A percentile compares a stretch with the other conserved stretches of the same genome.
phyloP scores from a whole-genome alignment of 768 basidiomycete genomes.

The Ramaria rubella region DNA sequence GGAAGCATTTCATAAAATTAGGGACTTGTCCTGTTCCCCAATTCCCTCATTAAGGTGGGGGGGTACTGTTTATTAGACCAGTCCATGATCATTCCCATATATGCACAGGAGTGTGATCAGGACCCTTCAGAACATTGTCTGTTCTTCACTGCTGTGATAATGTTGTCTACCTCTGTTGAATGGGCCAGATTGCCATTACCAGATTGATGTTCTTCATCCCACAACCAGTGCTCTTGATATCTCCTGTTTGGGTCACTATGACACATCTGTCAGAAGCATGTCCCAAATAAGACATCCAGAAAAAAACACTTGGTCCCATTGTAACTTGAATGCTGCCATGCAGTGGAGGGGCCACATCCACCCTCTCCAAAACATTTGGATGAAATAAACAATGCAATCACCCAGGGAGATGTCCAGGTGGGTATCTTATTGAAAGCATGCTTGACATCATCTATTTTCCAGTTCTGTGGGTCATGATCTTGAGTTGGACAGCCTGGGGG shows the following conservation, averaged over 20 bases:
- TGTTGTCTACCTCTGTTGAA: conserved; percentile 17
- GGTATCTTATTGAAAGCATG: conserved; percentile 26
- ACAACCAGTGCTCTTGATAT: conserved; percentile 24
- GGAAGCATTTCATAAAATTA: background rate
- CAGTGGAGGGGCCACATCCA: conserved; percentile 14
- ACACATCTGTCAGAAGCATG: background rate
- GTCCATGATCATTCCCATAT: conserved; percentile 22
- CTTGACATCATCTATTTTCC: background rate
- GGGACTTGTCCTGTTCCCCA: background rate
- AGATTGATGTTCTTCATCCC: conserved; percentile 17
- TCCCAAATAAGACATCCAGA: background rate
- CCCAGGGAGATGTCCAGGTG: conserved; percentile 10
- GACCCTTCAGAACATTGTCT: conserved; percentile 16
- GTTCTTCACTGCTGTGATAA: conserved; percentile 24
- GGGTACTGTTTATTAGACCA: conserved; percentile 23
- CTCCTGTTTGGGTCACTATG: conserved; percentile 4
- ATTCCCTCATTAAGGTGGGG: background rate
- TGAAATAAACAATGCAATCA: conserved; percentile 23
- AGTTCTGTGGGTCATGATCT: background rate
- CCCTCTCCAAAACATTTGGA: conserved; percentile 28
- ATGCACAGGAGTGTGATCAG: conserved; percentile 27
- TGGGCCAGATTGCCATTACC: conserved; percentile 28
- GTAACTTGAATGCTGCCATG: conserved; percentile 19
- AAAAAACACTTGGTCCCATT: conserved; percentile 27
- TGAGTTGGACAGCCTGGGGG: background rate